Conservation (phyloP, 306 rosid species). For the Arachis hypogaea region DNA sequence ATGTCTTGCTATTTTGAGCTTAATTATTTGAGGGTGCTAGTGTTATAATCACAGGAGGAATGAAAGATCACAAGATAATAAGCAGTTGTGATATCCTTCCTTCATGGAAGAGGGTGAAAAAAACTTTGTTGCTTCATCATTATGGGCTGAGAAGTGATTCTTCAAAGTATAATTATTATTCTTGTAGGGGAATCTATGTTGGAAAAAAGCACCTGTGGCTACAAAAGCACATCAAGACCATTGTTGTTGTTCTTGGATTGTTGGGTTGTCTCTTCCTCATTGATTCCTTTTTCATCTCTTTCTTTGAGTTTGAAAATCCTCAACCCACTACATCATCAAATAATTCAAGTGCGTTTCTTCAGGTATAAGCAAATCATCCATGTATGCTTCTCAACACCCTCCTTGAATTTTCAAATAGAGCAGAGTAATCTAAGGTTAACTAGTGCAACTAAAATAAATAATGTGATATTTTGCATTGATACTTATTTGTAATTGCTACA, state of each 20-base stretch:
- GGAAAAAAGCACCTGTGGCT: slow-evolving; percentile 57
- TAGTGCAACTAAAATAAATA: neutral
- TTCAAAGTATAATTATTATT: slow-evolving; percentile 50
- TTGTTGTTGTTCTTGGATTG: slow-evolving; percentile 61
- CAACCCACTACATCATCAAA: slow-evolving; percentile 44
- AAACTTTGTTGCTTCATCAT: slow-evolving; percentile 52
- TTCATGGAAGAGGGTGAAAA: slow-evolving; percentile 59
- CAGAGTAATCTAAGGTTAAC: neutral
- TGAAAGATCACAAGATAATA: slow-evolving; percentile 60
- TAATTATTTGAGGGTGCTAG: slow-evolving; percentile 31
- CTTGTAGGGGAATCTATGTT: slow-evolving; percentile 56
- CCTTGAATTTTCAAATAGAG: neutral
- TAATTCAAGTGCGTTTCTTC: slow-evolving; percentile 46
- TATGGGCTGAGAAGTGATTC: slow-evolving; percentile 61
- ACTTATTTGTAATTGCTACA: neutral
- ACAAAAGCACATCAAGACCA: slow-evolving; percentile 50
- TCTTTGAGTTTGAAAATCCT: slow-evolving; percentile 56
- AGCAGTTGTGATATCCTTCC: slow-evolving; percentile 35
- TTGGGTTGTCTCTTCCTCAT: slow-evolving; percentile 70
- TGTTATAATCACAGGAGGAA: slow-evolving; percentile 43
- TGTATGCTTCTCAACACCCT: neutral
- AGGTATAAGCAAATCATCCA: slow-evolving; percentile 50
- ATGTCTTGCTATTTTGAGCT: slow-evolving; percentile 35
- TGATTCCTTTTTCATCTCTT: slow-evolving; percentile 70
- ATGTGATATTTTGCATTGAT: slow-evolving; percentile 8